Evolutionary conservation across 805 yeast species (phyloP), one percentile per base, ranked within the genome.

Genomic region (Candida pseudoglaebosa): DNA sequence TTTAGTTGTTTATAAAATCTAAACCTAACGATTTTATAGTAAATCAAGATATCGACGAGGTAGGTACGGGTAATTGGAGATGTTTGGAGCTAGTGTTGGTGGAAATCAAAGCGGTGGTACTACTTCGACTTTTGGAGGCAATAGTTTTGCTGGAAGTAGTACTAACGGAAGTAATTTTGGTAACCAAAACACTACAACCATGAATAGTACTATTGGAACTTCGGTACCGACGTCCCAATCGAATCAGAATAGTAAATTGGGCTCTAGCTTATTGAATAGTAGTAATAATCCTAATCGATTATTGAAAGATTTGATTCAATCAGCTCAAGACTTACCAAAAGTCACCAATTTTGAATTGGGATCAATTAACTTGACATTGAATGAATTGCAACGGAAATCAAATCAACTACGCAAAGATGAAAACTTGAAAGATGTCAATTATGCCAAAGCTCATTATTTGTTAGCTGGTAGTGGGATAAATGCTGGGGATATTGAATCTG

Each of bases 401-500:
- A 69, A 67, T 38, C 75, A 70, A 34, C 65, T 82, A 50, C 69
- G 88, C 39, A 73, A 70, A 40, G 53, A 51, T 12, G 49, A 42
- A 28, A 56, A 57, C n/a, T 57, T 51, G 28, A 52, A 54, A 14
- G 72, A 68, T 26, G 54, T 55, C 14, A 65, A 66, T 32, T 73
- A 65, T 52, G 82, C 88, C 2, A 82, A 80, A 51, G 93, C 86
- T 2, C 98, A 93, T 55, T 93, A 93, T 57, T 65, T 93, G 28
- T 67, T 91, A 32, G 96, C 96, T 4, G 85, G 90, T 1, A 83
- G 91, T 53, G 97, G 97, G 1, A 75, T 89, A 37, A 80, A 86
- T 30, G 82, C 91, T 36, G 95, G 87, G 50, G 93, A 87, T 41
- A 79, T 90, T 28, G 89, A 85, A 47, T 62, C 62, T 22, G 82